phyloP scores from a whole-genome alignment of 1,284 basidiomycete species.

The Stereum hirsutum region DNA sequence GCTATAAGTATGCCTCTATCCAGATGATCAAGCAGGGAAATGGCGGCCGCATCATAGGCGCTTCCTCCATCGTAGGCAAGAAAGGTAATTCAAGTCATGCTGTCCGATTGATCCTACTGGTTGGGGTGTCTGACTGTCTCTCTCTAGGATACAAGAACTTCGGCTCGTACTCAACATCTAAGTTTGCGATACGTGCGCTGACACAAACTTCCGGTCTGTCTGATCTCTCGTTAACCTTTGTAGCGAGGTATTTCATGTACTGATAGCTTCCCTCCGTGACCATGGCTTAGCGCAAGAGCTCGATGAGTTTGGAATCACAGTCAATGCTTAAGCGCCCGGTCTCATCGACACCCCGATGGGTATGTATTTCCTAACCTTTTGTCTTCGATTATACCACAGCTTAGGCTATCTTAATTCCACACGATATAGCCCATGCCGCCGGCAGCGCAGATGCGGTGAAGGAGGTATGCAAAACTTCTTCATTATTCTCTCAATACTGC shows the following conservation, averaged over 20 bases:
- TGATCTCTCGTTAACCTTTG: not conserved
- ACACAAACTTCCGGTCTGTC: slow-evolving; percentile 4
- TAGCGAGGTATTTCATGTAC: no score
- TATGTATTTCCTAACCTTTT: no score
- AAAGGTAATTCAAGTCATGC: no score
- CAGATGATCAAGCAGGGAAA: slow-evolving; percentile 7
- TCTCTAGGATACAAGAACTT: no score
- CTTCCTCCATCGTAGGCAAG: not conserved
- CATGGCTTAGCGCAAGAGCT: slow-evolving; percentile 12
- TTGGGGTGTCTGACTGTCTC: not conserved
- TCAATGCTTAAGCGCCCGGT: slow-evolving; percentile 15
- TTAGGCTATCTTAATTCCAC: no score
- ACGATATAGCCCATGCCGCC: no score
- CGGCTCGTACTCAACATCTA: slow-evolving; percentile 1
- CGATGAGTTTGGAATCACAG: slow-evolving; percentile 16
- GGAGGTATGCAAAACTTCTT: no score
- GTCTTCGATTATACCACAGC: no score
- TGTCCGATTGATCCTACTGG: slow-evolving; percentile 1
- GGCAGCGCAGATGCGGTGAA: no score
- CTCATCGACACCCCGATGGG: not conserved
- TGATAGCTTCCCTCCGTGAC: not conserved
- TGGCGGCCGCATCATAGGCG: slow-evolving; percentile 3
- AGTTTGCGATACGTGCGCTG: slow-evolving; percentile 4
- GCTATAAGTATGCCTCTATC: slow-evolving; percentile 5
- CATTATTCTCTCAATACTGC: no score